phyloP scores from a whole-genome alignment of 2,329 filamentous ascomycete genomes.

The Phialemoniopsis sp. region DNA sequence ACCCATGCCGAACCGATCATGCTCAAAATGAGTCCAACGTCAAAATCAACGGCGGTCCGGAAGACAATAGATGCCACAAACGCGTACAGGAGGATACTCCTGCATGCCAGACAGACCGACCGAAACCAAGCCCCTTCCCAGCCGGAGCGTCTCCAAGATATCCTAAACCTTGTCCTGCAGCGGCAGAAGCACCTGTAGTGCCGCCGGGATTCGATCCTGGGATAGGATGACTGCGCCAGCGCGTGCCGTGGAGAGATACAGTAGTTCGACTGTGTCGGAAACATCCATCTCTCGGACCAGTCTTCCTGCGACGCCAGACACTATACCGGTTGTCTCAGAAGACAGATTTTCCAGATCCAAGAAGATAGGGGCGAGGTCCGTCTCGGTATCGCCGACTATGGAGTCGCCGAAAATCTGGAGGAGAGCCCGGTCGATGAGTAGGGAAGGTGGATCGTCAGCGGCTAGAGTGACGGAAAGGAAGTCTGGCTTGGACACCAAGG shows the following conservation, averaged over 20 bases:
- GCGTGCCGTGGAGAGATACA: constrained; percentile 83
- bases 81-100: no score
- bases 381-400: constrained; percentile 70
- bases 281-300: constrained; percentile 68
- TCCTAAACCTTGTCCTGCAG: constrained; percentile 30
- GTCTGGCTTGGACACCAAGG: constrained; percentile 53
- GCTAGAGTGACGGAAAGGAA: constrained; percentile 74
- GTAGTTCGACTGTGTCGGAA: constrained; percentile 66
- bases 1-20: no score
- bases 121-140: no score
- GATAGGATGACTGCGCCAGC: constrained; percentile 87
- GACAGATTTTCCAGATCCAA: constrained; percentile 79
- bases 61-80: no score
- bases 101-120: no score
- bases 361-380: constrained; percentile 78
- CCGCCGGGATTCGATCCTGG: constrained; percentile 67
- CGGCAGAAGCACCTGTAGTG: constrained; percentile 64
- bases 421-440: constrained; percentile 67
- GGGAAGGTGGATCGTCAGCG: constrained; percentile 67
- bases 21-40: no score
- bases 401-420: constrained; percentile 66
- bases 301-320: constrained; percentile 85
- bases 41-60: no score
- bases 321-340: constrained; percentile 87
- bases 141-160: no score